Base-by-base conservation (phyloP, 768 basidiomycete species). In the Tephrocybe sp. region DNA sequence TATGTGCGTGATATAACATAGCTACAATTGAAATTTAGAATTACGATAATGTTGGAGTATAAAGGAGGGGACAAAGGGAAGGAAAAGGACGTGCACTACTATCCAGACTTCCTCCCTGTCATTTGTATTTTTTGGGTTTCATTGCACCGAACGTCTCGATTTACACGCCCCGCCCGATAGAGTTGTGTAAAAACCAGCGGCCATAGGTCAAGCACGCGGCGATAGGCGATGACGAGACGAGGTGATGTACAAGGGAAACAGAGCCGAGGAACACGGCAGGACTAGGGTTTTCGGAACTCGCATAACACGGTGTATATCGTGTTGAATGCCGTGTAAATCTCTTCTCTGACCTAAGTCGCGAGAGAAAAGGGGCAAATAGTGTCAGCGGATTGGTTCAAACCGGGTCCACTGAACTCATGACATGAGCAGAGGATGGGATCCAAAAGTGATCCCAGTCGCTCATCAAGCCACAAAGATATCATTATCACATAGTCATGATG, bases 321-420 rank as follows among this genome's bases (percentile, higher is more conserved):
- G 74, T 97, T 97, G 86, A 99, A 99, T 21, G 97, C 97, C 29
- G 92, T 93, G 67, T 99, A 98, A 57, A 98, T 98, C 79, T 99
- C 95, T 74, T 97, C 94, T 71, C 97, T 81, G 71, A 97, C 88
- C 93, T 95, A 68, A 63, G 57, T 56, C 62, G 52, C 64, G 62
- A 54, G 64, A 64, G 58, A 66, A 68, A 65, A 55, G 53, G 53
- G 56, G 38, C 48, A 66, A 66, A 55, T 42, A 61, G 65, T 59
- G 72, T 84, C 67, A 79, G 76, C 72, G 69, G 68, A 71, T 61
- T 60, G 63, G 56, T 71, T 77, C 70, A 74, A 78, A 64, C 77
- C 64, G 56, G 47, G 54, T 66, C 66, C 69, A 70, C 66, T 67
- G 64, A 59, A 64, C 61, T 61, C 59, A 63, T 52, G 46, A 53